phyloP scores from a whole-genome alignment of 805 yeast genomes.

The Metschnikowia continentalis region DNA sequence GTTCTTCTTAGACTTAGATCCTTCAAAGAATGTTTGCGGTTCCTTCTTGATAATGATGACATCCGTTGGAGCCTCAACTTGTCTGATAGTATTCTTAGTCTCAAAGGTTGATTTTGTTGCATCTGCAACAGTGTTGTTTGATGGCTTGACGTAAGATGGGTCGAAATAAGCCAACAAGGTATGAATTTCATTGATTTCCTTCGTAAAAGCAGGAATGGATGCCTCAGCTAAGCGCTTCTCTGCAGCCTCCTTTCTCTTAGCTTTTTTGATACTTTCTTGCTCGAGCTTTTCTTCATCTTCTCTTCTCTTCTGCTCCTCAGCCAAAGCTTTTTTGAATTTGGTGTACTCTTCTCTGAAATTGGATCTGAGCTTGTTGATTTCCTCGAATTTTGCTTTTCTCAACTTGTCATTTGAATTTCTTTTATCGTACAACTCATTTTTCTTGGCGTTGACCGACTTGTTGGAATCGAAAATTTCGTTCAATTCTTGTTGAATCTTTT shows the following conservation, averaged over 20 bases:
- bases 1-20: conserved; percentile 40
- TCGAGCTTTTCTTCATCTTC: conserved; percentile 61
- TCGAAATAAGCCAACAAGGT: conserved; percentile 70
- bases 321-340: conserved; percentile 63
- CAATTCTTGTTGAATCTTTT: conserved; percentile 62
- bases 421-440: conserved; percentile 57
- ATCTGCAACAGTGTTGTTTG: conserved; percentile 24
- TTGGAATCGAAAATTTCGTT: conserved; percentile 59
- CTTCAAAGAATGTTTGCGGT: conserved; percentile 55
- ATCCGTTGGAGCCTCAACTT: conserved; percentile 59
- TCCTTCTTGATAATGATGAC: conserved; percentile 61
- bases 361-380: conserved; percentile 63
- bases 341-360: conserved; percentile 74
- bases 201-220: conserved; percentile 76
- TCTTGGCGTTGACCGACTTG: conserved; percentile 61
- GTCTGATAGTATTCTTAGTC: conserved; percentile 36
- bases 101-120: conserved; percentile 23
- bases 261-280: conserved; percentile 49
- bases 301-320: conserved; percentile 64
- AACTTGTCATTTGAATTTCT: conserved; percentile 64
- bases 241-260: conserved; percentile 50
- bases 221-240: conserved; percentile 71
- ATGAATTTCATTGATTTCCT: conserved; percentile 75
- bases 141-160: conserved; percentile 66
- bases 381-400: conserved; percentile 63